Evolutionary conservation across 345 rosid genomes (phyloP).

Genomic region (Limnanthes douglasii): DNA sequence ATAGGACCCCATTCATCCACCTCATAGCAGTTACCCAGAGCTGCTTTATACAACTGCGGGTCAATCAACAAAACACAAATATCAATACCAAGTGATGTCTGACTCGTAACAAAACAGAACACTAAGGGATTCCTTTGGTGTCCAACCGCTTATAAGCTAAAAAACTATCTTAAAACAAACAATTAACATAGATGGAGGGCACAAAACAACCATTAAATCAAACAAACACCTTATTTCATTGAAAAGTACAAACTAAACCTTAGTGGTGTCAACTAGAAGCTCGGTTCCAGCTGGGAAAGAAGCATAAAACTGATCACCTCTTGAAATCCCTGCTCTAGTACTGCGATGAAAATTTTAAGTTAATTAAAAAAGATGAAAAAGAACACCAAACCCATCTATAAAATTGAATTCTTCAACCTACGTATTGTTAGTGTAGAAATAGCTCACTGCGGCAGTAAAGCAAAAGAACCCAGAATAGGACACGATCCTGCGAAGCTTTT

Average conservation of each 20-base stretch:
- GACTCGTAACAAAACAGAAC: too few relatives aligned
- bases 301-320: slow-evolving; percentile 81
- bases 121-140: too few relatives aligned
- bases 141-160: too few relatives aligned
- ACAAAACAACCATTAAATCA: too few relatives aligned
- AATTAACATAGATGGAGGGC: too few relatives aligned
- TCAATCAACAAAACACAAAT: slow-evolving; percentile 6
- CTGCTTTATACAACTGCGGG: slow-evolving; percentile 66
- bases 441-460: slow-evolving; percentile 42
- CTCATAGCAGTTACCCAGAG: slow-evolving; percentile 80
- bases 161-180: too few relatives aligned
- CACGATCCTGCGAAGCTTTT: slow-evolving; percentile 59
- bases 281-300: slow-evolving; percentile 94
- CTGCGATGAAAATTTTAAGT: too few relatives aligned
- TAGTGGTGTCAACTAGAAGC: slow-evolving; percentile 61
- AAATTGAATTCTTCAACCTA: slow-evolving; percentile 15
- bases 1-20: slow-evolving; percentile 81
- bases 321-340: slow-evolving; percentile 80
- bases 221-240: not conserved
- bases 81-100: too few relatives aligned
- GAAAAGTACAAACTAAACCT: slow-evolving; percentile 20
- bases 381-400: not conserved
- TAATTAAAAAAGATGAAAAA: not conserved
- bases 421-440: slow-evolving; percentile 78
- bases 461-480: slow-evolving; percentile 64